phyloP scores from a whole-genome alignment of 208 protist genomes.

The Trypanosoma avium region DNA sequence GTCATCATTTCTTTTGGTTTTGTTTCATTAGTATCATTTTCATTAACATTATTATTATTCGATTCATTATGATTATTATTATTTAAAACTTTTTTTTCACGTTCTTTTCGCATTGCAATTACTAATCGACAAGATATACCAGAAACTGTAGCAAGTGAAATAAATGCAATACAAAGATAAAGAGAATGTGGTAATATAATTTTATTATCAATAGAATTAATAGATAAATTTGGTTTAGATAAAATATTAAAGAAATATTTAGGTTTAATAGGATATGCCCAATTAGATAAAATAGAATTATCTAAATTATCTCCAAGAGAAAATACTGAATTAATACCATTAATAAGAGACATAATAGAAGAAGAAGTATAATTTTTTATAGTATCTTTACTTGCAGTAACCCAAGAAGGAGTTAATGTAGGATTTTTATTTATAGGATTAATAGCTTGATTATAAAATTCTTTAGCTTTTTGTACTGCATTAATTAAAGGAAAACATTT shows the following conservation, averaged over 20 bases:
- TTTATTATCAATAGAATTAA: not conserved
- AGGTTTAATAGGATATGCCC: slow-evolving; percentile 21
- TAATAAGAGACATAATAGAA: slow-evolving; percentile 26
- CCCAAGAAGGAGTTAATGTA: slow-evolving; percentile 33
- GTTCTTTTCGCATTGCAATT: slow-evolving; percentile 28
- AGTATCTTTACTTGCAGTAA: slow-evolving; percentile 31
- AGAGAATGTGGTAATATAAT: slow-evolving; percentile 27
- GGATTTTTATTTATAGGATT: slow-evolving; percentile 10
- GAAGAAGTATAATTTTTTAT: slow-evolving; percentile 33
- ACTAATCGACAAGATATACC: slow-evolving; percentile 51
- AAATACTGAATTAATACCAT: slow-evolving; percentile 25
- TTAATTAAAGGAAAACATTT: slow-evolving; percentile 38
- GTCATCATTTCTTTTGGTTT: slow-evolving; percentile 15
- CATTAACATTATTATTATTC: slow-evolving; percentile 1
- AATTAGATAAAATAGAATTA: slow-evolving; percentile 14
- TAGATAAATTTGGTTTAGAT: not conserved
- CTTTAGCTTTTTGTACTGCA: slow-evolving; percentile 25
- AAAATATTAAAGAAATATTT: slow-evolving; percentile 20
- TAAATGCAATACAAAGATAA: slow-evolving; percentile 29
- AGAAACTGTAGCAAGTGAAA: slow-evolving; percentile 44
- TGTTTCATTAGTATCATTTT: slow-evolving; percentile 1
- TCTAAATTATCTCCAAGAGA: slow-evolving; percentile 5
- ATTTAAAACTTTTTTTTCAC: not conserved
- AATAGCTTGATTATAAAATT: slow-evolving; percentile 11
- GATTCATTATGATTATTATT: slow-evolving; percentile 13